These are phyloP conservation scores for Aspergillus cavernicola DNA, from an alignment of 495 filamentous ascomycete genomes.

Conservation along the genomic window DNA sequence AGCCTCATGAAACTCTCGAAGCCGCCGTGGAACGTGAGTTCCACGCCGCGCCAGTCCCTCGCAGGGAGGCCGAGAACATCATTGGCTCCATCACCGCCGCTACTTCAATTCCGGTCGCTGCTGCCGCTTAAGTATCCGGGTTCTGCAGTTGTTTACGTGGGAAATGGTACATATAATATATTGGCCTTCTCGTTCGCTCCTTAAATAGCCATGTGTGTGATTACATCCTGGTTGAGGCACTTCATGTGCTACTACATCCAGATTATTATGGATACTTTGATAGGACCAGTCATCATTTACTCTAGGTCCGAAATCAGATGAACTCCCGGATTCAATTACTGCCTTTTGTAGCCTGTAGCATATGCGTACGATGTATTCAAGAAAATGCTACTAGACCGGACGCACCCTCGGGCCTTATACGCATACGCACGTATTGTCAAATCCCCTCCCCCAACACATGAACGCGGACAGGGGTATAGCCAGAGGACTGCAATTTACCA, in stretches of 20 bases:
- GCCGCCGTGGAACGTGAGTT: constrained; percentile 38
- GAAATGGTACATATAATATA: constrained; percentile 6
- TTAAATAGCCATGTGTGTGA: neutral
- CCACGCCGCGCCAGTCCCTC: constrained; percentile 21
- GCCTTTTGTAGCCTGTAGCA: neutral
- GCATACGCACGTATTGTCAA: too few species aligned
- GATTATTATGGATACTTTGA: neutral
- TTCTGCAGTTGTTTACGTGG: constrained; percentile 1
- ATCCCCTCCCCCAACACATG: too few species aligned
- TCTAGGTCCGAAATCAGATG: neutral
- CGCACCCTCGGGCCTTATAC: too few species aligned
- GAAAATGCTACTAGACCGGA: neutral
- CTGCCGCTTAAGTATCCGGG: constrained; percentile 35
- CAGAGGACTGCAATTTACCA: too few species aligned
- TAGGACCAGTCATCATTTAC: constrained; percentile 1
- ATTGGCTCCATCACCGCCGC: constrained; percentile 21
- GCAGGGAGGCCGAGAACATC: constrained; percentile 31
- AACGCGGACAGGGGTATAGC: too few species aligned
- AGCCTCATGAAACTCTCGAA: constrained; percentile 38
- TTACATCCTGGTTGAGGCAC: neutral
- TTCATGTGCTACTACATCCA: too few species aligned
- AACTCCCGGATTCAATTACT: neutral
- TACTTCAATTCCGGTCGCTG: constrained; percentile 29
- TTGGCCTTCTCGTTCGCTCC: constrained; percentile 10
- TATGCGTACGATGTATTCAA: too few species aligned